These are phyloP conservation scores for Rhododendron kiyosumense DNA, from an alignment of 148 eudicot species.

Conservation along the genomic window DNA sequence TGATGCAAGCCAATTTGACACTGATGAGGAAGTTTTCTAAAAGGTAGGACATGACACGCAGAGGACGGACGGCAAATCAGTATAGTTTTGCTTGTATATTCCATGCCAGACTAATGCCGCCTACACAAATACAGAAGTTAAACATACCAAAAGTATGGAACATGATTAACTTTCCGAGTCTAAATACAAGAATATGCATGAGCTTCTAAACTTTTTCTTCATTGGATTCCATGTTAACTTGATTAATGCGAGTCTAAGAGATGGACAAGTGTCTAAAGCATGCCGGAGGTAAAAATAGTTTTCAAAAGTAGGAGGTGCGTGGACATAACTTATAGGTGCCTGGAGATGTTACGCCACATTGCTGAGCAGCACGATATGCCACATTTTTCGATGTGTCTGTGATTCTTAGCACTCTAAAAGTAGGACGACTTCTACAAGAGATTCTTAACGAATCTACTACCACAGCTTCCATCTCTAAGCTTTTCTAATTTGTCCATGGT, in stretches of 20 bases:
- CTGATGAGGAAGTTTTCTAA: neutral
- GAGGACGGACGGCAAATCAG: neutral
- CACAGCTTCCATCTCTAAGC: neutral
- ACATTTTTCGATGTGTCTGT: neutral
- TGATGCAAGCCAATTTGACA: neutral
- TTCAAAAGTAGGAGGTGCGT: neutral
- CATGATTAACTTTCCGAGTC: neutral
- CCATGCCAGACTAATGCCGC: neutral
- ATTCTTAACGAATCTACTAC: neutral
- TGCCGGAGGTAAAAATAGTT: neutral
- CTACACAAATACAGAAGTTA: neutral
- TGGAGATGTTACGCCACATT: neutral
- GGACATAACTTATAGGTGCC: neutral
- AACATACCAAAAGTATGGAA: neutral
- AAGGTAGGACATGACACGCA: neutral
- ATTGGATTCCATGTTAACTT: neutral
- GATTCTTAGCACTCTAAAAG: neutral
- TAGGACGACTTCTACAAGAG: neutral
- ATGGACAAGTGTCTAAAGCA: neutral
- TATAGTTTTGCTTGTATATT: no score
- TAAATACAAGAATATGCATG: neutral
- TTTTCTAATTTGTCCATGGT: neutral
- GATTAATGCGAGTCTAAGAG: neutral
- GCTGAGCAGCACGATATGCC: neutral
- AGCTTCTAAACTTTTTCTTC: no score